Percentiles rank a stretch among this genome's conserved stretches.
Conservation (phyloP, 2,329 filamentous ascomycete genomes). For the Alternaria metachromatica region DNA sequence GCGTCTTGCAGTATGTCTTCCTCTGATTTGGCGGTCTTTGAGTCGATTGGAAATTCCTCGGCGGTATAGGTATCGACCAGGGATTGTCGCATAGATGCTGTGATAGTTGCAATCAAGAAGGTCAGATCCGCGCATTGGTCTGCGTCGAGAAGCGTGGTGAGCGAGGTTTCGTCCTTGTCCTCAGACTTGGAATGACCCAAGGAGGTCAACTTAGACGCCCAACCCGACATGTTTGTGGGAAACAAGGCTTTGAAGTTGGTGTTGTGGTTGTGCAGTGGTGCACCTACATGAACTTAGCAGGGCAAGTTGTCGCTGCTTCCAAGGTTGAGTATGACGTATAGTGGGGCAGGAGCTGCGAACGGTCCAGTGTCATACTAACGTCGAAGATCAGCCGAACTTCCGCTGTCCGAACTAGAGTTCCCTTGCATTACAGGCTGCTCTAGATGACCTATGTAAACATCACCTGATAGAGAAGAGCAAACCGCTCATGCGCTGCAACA, state of each 20-base stretch:
- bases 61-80: conserved; percentile 52
- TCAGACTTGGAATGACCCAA: conserved; percentile 42
- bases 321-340: conserved; percentile 27
- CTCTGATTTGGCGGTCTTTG: conserved; percentile 26
- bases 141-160: conserved; percentile 55
- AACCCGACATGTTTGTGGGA: conserved; percentile 30
- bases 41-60: conserved; percentile 29
- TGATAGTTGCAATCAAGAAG: conserved; percentile 56
- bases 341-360: conserved; percentile 14
- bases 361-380: not conserved
- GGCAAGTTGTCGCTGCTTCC: conserved; percentile 11
- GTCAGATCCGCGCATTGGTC: conserved; percentile 57
- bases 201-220: conserved; percentile 43
- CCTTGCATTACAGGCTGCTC: not conserved
- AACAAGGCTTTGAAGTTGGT: not conserved
- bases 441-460: not conserved
- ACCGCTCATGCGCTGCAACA: not conserved
- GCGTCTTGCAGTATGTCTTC: conserved; percentile 33
- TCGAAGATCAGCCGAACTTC: not conserved
- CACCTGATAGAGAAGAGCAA: not conserved
- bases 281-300: not conserved
- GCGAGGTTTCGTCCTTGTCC: conserved; percentile 42
- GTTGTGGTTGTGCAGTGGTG: not conserved
- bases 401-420: not conserved
- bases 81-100: conserved; percentile 55